Evolutionary conservation across 768 basidiomycete genomes (phyloP), one percentile per base, ranked within the genome.

Genomic region (Leccinum arenicola): DNA sequence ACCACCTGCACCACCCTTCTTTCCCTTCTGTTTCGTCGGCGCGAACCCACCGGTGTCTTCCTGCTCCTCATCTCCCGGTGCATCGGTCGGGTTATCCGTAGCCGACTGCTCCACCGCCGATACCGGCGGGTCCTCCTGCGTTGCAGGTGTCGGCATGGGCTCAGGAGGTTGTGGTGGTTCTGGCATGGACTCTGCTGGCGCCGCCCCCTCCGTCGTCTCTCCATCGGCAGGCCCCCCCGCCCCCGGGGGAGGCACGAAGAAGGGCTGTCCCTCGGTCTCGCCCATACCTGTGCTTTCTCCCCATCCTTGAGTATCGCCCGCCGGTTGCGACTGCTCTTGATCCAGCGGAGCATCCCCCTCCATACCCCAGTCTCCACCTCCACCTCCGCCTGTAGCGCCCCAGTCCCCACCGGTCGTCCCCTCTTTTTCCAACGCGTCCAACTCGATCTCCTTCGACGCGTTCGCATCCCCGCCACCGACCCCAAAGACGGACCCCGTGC

Each of bases 41-140:
- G 14, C 35, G 5, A 23, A 21, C 12, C 8, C 17, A 10, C 23
- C 23, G 23, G 27, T 27, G 27, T 51, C 60, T 1, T 54, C 63
- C 50, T 0, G 35, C 12, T 45, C 52, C 2, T 63, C 63, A 0
- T 66, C 67, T n/a, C 5, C 64, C 3, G 0, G 14, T 14, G 35
- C 25, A 14, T 47, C 48, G 4, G 63, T 61, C 6, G 9, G 29
- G 9, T 31, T 31, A 9, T 31, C 29, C 29, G 9, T 31, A 10
- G 29, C 3, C 29, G 29, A 31, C 29, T 31, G 29, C 0, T 31
- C 29, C 29, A 31, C 29, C 10, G 29, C 29, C 29, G 29, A 31
- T 35, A 31, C 9, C 1, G 36, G 45, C 2, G 33, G 45, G 36
- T 62, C 60, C 35, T 36, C 35, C 35, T 36, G 36, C 36, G 14